Conservation (phyloP, 2,329 filamentous ascomycete species). For the Pseudocercospora ulei region DNA sequence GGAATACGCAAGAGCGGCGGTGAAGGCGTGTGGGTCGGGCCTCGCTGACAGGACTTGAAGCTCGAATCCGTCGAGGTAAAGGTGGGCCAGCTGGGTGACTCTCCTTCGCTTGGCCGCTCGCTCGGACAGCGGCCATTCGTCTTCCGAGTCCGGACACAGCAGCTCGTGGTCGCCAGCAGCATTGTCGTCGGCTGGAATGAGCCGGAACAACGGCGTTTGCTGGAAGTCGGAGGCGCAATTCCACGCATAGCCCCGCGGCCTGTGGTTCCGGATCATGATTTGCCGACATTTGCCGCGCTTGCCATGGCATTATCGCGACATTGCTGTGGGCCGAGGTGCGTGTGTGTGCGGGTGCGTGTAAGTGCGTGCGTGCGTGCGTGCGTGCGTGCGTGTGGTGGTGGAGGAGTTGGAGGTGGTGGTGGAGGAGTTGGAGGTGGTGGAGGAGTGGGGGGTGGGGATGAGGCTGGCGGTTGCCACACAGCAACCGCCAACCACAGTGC, state of each 20-base stretch:
- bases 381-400: slow-evolving; percentile 5
- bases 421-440: slow-evolving; percentile 7
- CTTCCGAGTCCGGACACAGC: slow-evolving; percentile 50
- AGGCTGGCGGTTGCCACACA: background rate
- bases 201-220: slow-evolving; percentile 26
- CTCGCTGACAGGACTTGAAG: slow-evolving; percentile 52
- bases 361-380: too few species aligned
- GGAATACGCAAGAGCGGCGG: slow-evolving; percentile 11
- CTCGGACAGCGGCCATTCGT: slow-evolving; percentile 46
- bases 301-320: background rate
- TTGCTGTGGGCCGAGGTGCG: too few species aligned
- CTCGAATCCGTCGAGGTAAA: slow-evolving; percentile 49
- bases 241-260: slow-evolving; percentile 29
- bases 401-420: background rate
- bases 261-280: slow-evolving; percentile 29
- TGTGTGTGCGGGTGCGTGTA: too few species aligned
- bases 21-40: slow-evolving; percentile 23
- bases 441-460: background rate
- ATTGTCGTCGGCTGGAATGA: slow-evolving; percentile 25
- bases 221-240: slow-evolving; percentile 29
- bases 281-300: background rate
- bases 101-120: slow-evolving; percentile 45
- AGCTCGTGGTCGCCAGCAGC: slow-evolving; percentile 33
- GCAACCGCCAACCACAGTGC: background rate
- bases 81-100: slow-evolving; percentile 51